Conservation (phyloP, 1,284 basidiomycete species). For the Rhizoctonia solani region DNA sequence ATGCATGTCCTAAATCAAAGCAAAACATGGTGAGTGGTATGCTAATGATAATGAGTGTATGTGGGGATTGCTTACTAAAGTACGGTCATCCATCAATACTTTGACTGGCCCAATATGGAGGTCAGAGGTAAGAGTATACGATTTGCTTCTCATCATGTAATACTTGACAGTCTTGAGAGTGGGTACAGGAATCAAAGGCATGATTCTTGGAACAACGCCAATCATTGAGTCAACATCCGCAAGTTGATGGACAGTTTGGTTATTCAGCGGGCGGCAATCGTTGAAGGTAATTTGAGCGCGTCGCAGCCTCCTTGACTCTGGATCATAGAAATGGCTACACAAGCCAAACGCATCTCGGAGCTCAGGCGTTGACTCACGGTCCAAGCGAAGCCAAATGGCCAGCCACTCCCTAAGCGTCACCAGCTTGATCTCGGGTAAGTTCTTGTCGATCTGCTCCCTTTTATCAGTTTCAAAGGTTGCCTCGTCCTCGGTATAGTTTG, state of each 20-base stretch:
- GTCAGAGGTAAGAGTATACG: background rate
- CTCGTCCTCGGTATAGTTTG: background rate
- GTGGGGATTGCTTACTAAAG: too few species aligned
- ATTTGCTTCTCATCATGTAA: background rate
- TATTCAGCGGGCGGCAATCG: background rate
- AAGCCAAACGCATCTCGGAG: slow-evolving; percentile 8
- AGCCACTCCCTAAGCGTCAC: background rate
- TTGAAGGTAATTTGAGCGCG: background rate
- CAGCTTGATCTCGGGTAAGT: background rate
- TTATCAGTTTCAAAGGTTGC: background rate
- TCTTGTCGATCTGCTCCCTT: slow-evolving; percentile 3
- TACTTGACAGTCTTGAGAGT: background rate
- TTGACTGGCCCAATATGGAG: too few species aligned
- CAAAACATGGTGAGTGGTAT: background rate
- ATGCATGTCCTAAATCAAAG: background rate
- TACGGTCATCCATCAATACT: too few species aligned
- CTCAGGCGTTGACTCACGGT: too few species aligned
- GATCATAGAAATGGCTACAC: background rate
- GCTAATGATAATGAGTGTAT: too few species aligned
- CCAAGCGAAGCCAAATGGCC: background rate
- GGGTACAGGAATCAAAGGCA: background rate
- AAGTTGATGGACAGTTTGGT: background rate
- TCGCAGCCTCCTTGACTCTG: background rate
- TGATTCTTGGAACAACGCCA: background rate
- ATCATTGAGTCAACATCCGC: slow-evolving; percentile 26